phyloP scores from a whole-genome alignment of 257 asterid genomes.

The Solanum sejunctum region DNA sequence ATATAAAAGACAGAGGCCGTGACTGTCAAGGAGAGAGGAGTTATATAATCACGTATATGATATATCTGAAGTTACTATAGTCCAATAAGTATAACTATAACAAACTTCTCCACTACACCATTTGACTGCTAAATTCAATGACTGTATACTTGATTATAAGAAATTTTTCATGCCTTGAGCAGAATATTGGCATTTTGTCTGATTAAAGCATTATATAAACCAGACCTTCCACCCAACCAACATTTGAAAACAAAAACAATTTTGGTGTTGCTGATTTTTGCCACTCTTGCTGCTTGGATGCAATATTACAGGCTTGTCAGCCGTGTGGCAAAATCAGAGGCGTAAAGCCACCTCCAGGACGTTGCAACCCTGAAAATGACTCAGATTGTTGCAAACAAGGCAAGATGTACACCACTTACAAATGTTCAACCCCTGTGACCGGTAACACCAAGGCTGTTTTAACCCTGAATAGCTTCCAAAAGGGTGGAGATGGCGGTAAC shows the following conservation, averaged over 20 bases:
- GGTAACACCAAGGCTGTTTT: slow-evolving; percentile 18
- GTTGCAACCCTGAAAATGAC: slow-evolving; percentile 25
- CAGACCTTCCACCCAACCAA: background rate
- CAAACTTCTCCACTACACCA: background rate
- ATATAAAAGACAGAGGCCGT: background rate
- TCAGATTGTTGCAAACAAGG: slow-evolving; percentile 23
- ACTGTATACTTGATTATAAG: background rate
- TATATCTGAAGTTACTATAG: background rate
- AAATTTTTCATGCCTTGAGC: background rate
- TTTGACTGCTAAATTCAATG: background rate
- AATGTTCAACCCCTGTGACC: slow-evolving; percentile 18
- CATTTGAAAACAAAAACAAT: background rate
- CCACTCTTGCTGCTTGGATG: background rate
- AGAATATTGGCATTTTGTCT: background rate
- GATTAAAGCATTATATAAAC: background rate
- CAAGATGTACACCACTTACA: slow-evolving; percentile 20
- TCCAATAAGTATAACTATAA: background rate
- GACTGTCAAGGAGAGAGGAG: background rate
- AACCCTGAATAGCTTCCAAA: slow-evolving; percentile 26
- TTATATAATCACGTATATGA: background rate
- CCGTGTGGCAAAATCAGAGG: slow-evolving; percentile 24
- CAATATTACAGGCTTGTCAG: slow-evolving; percentile 8
- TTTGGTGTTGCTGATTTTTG: slow-evolving; percentile 1
- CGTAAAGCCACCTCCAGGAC: slow-evolving; percentile 25
- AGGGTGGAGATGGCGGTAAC: slow-evolving; percentile 30